A percentile compares a stretch with the other conserved stretches of the same genome.
Evolutionary conservation across 2,329 filamentous ascomycete genomes (phyloP).

Genomic region (Aspergillus jensenii): DNA sequence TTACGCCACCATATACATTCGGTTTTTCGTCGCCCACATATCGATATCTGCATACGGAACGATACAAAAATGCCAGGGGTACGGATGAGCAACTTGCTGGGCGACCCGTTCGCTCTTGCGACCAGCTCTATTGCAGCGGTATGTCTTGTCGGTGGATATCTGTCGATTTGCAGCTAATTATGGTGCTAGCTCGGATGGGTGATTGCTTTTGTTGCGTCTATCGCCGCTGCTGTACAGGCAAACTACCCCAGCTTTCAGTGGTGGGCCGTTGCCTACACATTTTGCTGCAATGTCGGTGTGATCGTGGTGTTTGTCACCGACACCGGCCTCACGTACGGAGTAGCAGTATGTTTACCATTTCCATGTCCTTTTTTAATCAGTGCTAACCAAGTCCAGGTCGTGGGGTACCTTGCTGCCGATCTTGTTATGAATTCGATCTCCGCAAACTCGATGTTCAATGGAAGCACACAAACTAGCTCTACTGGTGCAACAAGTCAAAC

Average conservation of each 20-base stretch:
- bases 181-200: conserved; percentile 80
- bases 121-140: conserved; percentile 90
- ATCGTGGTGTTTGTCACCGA: conserved; percentile 82
- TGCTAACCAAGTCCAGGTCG: conserved; percentile 56
- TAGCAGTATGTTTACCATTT: conserved; percentile 61
- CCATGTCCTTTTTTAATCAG: background rate
- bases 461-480: conserved; percentile 23
- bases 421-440: conserved; percentile 83
- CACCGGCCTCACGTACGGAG: conserved; percentile 81
- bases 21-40: conserved; percentile 19
- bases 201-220: conserved; percentile 83
- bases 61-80: conserved; percentile 54
- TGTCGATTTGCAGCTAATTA: conserved; percentile 1
- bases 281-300: conserved; percentile 78
- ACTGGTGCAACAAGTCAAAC: background rate
- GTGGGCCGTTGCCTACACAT: conserved; percentile 85
- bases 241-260: conserved; percentile 83
- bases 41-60: conserved; percentile 19
- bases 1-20: conserved; percentile 22
- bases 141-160: conserved; percentile 43
- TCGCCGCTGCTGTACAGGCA: conserved; percentile 63
- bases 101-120: conserved; percentile 92
- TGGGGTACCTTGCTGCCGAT: conserved; percentile 80
- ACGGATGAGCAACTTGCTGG: conserved; percentile 83
- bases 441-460: conserved; percentile 84